Evolutionary conservation across 768 basidiomycete genomes (phyloP), one percentile per base, ranked within the genome.

Genomic region (Tricholoma matsutake): DNA sequence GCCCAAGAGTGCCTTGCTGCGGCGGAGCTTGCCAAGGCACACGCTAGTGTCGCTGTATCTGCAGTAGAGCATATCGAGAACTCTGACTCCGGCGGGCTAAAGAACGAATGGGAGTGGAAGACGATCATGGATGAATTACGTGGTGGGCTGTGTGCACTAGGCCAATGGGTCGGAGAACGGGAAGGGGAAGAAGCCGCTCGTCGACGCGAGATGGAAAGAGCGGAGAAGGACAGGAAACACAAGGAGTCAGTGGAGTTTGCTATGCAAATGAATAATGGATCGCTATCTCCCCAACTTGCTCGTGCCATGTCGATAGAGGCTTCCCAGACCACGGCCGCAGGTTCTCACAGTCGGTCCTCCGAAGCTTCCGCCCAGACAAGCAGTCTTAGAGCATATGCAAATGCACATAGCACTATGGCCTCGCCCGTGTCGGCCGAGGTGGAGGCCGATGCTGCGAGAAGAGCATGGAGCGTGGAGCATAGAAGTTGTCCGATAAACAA

Each of bases 1-100:
- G 65, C 76, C 2, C 61, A 71, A 54, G 69, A 71, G 8, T 69
- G 66, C 52, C 56, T 76, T 4, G 43, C 8, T 2, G 63, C 64
- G 9, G 68, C 72, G 1, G 68, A 73, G 39, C 54, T 68, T 11
- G 66, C 73, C 2, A 69, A 69, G 41, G 59, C 31, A 3, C 63
- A 65, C 41, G 67, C 61, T 13, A 61, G 65, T n/a, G 69, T 69
- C 20, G 69, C 69, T n/a, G 51, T 73, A 14, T 59, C 53, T 18
- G 69, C 67, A 8, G 39, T 73, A 8, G 64, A 70, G 60, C 61
- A 61, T 7, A 60, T 64, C 10, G 56, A 32, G 31, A 47, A 35
- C 43, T 32, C 51, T 25, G 54, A 18, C 10, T 35, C 31, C 18
- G 57, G 54, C 0, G 56, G 16, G 25, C 53, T 55, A 1, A 60